phyloP scores from a whole-genome alignment of 495 filamentous ascomycete species.

The Talaromyces trachyspermus region DNA sequence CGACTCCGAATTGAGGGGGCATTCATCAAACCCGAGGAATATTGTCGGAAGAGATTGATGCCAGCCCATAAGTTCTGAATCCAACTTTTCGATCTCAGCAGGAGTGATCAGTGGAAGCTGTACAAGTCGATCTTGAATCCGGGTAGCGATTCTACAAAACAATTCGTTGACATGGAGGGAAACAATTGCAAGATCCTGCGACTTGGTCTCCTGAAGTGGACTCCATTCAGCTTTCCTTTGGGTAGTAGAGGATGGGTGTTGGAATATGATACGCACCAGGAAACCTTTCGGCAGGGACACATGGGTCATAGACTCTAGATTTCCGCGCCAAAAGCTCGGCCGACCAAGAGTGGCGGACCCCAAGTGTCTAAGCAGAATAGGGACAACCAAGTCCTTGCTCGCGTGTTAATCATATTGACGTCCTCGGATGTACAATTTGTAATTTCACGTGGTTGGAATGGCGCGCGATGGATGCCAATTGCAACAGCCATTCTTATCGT shows the following conservation, averaged over 20 bases:
- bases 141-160: not conserved
- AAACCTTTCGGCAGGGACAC: not conserved
- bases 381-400: slow-evolving; percentile 61
- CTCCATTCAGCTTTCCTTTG: not conserved
- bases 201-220: not conserved
- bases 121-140: not conserved
- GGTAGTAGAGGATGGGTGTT: not conserved
- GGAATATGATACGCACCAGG: not conserved
- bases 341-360: slow-evolving; percentile 58
- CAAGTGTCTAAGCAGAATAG: slow-evolving; percentile 64
- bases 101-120: not conserved
- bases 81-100: not conserved
- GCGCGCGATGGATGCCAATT: slow-evolving; percentile 60
- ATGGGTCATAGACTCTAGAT: not conserved
- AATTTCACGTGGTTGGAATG: slow-evolving; percentile 6
- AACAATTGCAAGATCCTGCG: not conserved
- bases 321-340: slow-evolving; percentile 22
- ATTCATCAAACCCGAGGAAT: not conserved
- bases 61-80: not conserved
- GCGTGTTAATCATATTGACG: slow-evolving; percentile 32
- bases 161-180: not conserved
- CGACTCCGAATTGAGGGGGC: not conserved
- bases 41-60: not conserved
- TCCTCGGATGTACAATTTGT: not conserved
- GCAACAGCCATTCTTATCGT: slow-evolving; percentile 57